These are phyloP conservation scores for Neonectria hederae DNA, from an alignment of 2,329 filamentous ascomycete species.

Conservation along the genomic window DNA sequence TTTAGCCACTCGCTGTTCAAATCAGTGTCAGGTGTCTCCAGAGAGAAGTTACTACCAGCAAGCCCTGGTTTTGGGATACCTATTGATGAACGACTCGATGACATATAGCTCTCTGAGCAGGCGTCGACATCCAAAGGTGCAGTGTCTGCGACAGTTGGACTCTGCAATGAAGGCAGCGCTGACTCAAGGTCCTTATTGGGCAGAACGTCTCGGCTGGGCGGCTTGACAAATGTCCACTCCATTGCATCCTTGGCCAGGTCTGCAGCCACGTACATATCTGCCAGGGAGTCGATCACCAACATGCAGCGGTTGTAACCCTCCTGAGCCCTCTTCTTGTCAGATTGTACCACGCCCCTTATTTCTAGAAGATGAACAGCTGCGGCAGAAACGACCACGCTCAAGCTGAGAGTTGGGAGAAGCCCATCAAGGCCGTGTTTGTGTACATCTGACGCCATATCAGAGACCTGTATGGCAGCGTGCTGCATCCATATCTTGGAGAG, in stretches of 20 bases:
- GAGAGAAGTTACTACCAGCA: not conserved
- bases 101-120: not conserved
- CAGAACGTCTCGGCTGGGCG: not conserved
- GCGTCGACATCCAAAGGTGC: not conserved
- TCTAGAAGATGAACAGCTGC: constrained; percentile 87
- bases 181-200: not conserved
- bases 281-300: constrained; percentile 15
- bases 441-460: constrained; percentile 79
- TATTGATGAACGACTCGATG: not conserved
- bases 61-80: not conserved
- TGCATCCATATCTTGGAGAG: constrained; percentile 84
- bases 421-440: constrained; percentile 75
- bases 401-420: constrained; percentile 85
- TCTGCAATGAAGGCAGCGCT: not conserved
- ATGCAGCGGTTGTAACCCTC: constrained; percentile 17
- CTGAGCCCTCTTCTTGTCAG: constrained; percentile 1
- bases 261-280: constrained; percentile 20
- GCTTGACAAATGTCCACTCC: constrained; percentile 12
- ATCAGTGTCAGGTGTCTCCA: not conserved
- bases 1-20: not conserved
- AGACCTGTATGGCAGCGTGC: constrained; percentile 83
- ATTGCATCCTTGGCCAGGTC: constrained; percentile 23
- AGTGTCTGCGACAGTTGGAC: not conserved
- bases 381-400: constrained; percentile 86
- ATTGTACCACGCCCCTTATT: constrained; percentile 11